phyloP scores from a whole-genome alignment of 495 filamentous ascomycete species.

The Neurospora sp. region DNA sequence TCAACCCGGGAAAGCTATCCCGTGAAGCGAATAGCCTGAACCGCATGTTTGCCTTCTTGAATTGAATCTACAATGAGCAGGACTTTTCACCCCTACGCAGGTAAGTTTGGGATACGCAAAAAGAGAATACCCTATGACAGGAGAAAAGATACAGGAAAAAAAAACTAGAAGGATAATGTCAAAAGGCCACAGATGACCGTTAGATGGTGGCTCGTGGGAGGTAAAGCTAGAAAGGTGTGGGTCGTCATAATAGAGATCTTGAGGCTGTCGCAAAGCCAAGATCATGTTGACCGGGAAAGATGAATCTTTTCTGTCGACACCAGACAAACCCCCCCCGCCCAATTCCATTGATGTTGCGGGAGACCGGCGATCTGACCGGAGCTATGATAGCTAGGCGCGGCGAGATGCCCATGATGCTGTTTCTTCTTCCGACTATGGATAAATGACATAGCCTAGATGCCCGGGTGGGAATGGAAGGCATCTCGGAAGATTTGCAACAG shows the following conservation, averaged over 20 bases:
- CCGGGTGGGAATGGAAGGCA: neutral
- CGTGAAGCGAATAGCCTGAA: neutral
- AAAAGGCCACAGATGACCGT: neutral
- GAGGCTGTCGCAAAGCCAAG: neutral
- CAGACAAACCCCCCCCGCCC: neutral
- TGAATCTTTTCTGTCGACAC: neutral
- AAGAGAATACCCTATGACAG: neutral
- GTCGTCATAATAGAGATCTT: neutral
- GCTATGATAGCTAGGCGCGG: neutral
- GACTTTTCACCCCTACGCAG: no score
- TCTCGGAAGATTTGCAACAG: neutral
- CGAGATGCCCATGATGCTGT: neutral
- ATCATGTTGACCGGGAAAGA: neutral
- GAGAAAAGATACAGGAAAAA: neutral
- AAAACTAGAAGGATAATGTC: neutral
- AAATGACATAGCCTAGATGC: neutral
- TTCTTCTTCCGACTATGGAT: neutral
- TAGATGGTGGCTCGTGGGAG: neutral
- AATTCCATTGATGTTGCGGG: neutral
- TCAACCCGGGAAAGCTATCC: neutral
- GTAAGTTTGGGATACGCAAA: no score
- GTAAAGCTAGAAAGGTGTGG: neutral
- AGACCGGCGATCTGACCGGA: neutral
- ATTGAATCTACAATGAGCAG: no score
- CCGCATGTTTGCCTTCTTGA: no score